Base-by-base conservation (phyloP, 1,284 basidiomycete species). In the Tetrapyrgos nigripes region DNA sequence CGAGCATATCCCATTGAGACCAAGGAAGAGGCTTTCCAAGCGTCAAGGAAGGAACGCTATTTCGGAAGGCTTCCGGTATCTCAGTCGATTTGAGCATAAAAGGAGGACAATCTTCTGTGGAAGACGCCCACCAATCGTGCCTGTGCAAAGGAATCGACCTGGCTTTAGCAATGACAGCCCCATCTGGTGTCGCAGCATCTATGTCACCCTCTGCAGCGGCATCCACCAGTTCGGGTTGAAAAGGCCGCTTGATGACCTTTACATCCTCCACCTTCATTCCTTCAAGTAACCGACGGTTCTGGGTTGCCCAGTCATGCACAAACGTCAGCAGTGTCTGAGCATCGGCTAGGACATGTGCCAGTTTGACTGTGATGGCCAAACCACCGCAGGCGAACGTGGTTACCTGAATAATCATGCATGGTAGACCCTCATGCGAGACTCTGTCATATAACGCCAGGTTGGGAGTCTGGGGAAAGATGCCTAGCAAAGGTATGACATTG, bases 321-420 rank as follows among this genome's bases (percentile, higher is more conserved):
- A 80, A 80, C 13, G 66, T 67, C 10, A 70, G 58, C 37, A 80
- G 60, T 0, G 74, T 67, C 33, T 75, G 74, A 3, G 78, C 78
- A 59, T 81, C 79, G 1, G 76, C 75, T 4, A 81, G 50, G 0
- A 69, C 64, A 58, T 80, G 79, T 9, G 72, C 69, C 26, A 76
- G 60, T 59, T 75, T 73, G 17, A 77, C 48, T 3, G 70, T 73
- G 21, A 80, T 64, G 3, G 66, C 68, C 11, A 66, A 50, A 5
- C 66, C 67, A 21, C 62, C 60, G 47, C 68, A 67, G 4, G 67
- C 66, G 53, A 79, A 76, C 2, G 58, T 63, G 4, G 78, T 80
- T 45, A 79, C 47, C 58, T 79, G 78, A 3, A 79, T 68, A 49
- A 72, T 62, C 64, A 72, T 62, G 27, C 61, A 72, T 14, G 70